Percentiles rank a stretch among this genome's conserved stretches.
phyloP scores from a whole-genome alignment of 1,139 yeast genomes.

The Debaryomyces sp. region DNA sequence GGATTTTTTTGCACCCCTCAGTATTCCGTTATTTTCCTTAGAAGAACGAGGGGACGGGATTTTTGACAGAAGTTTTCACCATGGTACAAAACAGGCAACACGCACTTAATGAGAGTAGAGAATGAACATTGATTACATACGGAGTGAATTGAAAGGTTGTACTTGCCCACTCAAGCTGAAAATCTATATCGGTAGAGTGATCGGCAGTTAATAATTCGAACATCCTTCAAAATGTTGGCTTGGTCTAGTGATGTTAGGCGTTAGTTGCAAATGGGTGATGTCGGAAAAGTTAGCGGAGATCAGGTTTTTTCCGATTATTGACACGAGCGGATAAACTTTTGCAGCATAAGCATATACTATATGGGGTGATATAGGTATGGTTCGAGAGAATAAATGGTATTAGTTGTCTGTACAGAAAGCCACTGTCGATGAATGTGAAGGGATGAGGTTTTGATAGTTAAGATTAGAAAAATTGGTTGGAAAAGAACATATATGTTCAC shows the following conservation, averaged over 20 bases:
- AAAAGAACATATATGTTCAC: background rate
- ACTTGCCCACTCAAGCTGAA: background rate
- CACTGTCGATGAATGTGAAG: background rate
- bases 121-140: background rate
- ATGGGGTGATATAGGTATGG: background rate
- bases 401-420: background rate
- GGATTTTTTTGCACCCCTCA: constrained; percentile 1
- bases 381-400: background rate
- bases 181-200: background rate
- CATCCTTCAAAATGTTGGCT: background rate
- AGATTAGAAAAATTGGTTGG: background rate
- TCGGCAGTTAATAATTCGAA: background rate
- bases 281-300: constrained; percentile 2
- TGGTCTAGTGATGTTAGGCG: background rate
- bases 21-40: constrained; percentile 4
- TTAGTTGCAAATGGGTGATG: constrained; percentile 4
- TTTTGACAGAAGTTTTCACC: background rate
- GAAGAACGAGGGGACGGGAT: background rate
- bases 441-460: background rate
- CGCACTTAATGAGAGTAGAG: background rate
- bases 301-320: background rate
- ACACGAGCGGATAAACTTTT: constrained; percentile 5
- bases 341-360: background rate
- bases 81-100: background rate
- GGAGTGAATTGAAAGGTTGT: background rate